Conservation (phyloP, 2,329 filamentous ascomycete species). For the Boeremia lycopersici region DNA sequence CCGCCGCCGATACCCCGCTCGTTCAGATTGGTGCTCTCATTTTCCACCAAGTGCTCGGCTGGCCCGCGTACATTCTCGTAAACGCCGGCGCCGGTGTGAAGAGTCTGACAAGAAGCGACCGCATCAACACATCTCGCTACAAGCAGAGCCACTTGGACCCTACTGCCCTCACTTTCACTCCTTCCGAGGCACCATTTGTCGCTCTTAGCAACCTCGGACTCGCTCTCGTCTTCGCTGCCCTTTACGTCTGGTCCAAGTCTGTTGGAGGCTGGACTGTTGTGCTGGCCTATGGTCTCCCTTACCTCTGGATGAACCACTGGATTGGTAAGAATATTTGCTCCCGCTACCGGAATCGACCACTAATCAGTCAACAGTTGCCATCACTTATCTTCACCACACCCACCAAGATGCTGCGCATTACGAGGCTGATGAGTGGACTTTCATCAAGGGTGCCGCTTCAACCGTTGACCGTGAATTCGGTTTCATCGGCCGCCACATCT, state of each 20-base stretch:
- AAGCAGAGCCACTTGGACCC: constrained; percentile 33
- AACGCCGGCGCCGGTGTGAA: constrained; percentile 50
- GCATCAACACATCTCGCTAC: constrained; percentile 13
- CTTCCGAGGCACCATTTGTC: constrained; percentile 25
- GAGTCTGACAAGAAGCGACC: constrained; percentile 22
- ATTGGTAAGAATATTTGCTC: constrained; percentile 45
- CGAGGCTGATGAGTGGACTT: constrained; percentile 65
- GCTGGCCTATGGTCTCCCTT: constrained; percentile 67
- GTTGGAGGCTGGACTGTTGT: constrained; percentile 64
- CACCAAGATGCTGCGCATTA: constrained; percentile 65
- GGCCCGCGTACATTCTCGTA: constrained; percentile 67
- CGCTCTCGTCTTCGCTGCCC: constrained; percentile 39
- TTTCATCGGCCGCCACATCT: constrained; percentile 67
- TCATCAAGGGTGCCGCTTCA: constrained; percentile 65
- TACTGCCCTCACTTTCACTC: constrained; percentile 24
- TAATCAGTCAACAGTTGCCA: constrained; percentile 58
- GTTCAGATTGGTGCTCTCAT: constrained; percentile 61
- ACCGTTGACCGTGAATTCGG: constrained; percentile 70
- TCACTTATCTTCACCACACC: constrained; percentile 77
- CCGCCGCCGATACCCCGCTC: constrained; percentile 65
- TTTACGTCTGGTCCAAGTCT: constrained; percentile 60
- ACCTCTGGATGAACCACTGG: constrained; percentile 75
- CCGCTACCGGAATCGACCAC: neutral
- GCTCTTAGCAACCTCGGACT: constrained; percentile 27
- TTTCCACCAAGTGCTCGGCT: constrained; percentile 68